phyloP scores from a whole-genome alignment of 352 stramenopile genomes.

The Pythium brassicae region DNA sequence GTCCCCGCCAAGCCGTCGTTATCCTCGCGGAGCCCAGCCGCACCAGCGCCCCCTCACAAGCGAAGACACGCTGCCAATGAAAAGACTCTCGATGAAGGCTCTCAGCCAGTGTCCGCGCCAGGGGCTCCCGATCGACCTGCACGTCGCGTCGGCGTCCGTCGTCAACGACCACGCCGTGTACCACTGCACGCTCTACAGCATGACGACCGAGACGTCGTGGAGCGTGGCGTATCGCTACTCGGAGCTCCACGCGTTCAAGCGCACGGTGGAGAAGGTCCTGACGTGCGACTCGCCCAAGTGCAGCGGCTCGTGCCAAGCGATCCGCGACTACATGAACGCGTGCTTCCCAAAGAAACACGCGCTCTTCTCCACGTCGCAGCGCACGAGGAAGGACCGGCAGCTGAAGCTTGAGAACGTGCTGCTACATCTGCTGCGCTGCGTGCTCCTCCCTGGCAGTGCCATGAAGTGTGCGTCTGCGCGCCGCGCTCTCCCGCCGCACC shows the following conservation, averaged over 20 bases:
- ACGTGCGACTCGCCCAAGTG: conserved; percentile 57
- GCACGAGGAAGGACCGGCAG: conserved; percentile 37
- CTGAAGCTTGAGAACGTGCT: conserved; percentile 60
- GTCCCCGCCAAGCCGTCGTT: conserved; percentile 7
- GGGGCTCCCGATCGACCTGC: conserved; percentile 44
- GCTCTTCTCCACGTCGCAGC: conserved; percentile 22
- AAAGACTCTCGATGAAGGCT: conserved; percentile 48
- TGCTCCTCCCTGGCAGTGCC: conserved; percentile 56
- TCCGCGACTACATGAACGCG: conserved; percentile 51
- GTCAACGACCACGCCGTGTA: conserved; percentile 43
- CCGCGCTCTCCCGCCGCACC: conserved; percentile 34
- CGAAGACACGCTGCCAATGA: conserved; percentile 37
- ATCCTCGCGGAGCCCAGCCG: not conserved
- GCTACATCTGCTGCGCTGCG: conserved; percentile 56
- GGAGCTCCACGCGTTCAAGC: conserved; percentile 53
- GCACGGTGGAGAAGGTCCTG: conserved; percentile 39
- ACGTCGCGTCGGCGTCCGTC: conserved; percentile 28
- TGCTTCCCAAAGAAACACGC: conserved; percentile 63
- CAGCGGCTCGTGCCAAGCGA: conserved; percentile 58
- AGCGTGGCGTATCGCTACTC: conserved; percentile 58
- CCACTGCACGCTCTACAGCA: conserved; percentile 41
- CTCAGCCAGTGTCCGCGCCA: conserved; percentile 29
- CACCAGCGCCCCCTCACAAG: conserved; percentile 4
- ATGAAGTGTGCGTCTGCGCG: conserved; percentile 65
- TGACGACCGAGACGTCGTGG: conserved; percentile 43